Base-by-base conservation (phyloP, 495 filamentous ascomycete species). In the Talaromyces nanjingensis region DNA sequence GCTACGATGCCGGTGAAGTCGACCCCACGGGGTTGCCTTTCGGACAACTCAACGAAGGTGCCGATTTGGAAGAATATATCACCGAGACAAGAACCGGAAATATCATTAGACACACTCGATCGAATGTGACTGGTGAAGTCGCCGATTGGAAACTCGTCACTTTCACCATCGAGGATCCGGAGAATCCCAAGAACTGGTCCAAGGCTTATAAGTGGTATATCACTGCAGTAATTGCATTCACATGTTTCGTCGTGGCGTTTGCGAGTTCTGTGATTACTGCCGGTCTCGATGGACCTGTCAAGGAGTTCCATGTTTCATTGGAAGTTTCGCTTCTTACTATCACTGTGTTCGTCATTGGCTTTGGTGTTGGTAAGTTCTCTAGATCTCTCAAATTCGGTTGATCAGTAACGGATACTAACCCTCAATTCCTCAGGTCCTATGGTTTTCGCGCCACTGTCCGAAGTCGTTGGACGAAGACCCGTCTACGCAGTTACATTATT, bases 281-380 rank as follows among this genome's bases (percentile, higher is more conserved):
- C 12, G 89, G 88, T 63, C 72, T 93, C 18, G 74, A 70, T 25
- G 85, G 85, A 6, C 84, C 89, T 1, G 70, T 79, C 24, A 66
- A 84, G 16, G 76, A 81, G 22, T 91, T 93, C 64, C 55, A 79
- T 57, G 83, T 91, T 63, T 84, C 84, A 54, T 71, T 81, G 6
- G 88, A 91, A 74, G 88, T 88, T 12, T 83, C 86, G 42, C 72
- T 91, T 14, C 72, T 93, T 1, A 80, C 77, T 45, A 84, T 93
- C 49, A 87, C 88, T 0, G 74, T 92, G 1, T 93, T 93, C 65
- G 90, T 92, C 18, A 76, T 93, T 64, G 90, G 90, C 18, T 92
- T 92, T 68, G 89, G 89, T 68, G 73, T 92, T 52, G 90, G 88
- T 81, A 78, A 67, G 76, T 72, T 45, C 6, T 39, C 34, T n/a